Evolutionary conservation across 129 eudicot species (phyloP), one percentile per base, ranked within the genome.

Genomic region (Smallanthus sonchifolius): DNA sequence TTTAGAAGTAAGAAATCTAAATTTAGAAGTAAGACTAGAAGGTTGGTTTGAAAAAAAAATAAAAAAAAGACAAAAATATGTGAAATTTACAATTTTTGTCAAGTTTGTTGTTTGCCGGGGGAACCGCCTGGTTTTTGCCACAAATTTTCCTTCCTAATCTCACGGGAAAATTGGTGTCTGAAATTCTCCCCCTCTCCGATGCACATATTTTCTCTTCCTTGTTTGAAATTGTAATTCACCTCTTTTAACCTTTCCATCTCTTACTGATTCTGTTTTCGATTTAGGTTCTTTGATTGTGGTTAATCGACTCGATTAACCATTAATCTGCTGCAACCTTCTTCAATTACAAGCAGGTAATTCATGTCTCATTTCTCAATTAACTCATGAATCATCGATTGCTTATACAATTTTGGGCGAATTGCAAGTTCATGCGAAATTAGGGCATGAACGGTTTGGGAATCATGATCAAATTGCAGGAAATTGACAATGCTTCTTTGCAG

Each of bases 121-220:
- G 16, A 48, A 11, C 54, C 54, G 39, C 14, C 48, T 69, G 34
- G 11, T 34, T 43, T 70, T 69, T 78, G 82, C 73, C 77, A 71
- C 82, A 70, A 78, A 78, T 78, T 38, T 36, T 39, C 37, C 65
- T 39, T 34, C 73, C 82, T 15, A 78, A 64, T 63, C 67, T 72
- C n/a, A 15, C 57, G 67, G 70, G 38, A 17, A 72, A 79, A 65
- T 56, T 79, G 34, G 78, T 79, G 83, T 79, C 73, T 71, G 14
- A 72, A 52, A 78, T 61, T 65, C 49, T 30, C 34, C 13, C 62
- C 62, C 30, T 15, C 35, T 75, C 65, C 66, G 30, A 67, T 52
- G 67, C 71, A 76, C 76, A 42, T 77, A 61, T 77, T 77, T 77
- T 45, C 78, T 79, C 78, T 66, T 55, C 10, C 73, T 55, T 73